Conservation (phyloP, 805 yeast species). For the Hanseniaspora guilliermondii region DNA sequence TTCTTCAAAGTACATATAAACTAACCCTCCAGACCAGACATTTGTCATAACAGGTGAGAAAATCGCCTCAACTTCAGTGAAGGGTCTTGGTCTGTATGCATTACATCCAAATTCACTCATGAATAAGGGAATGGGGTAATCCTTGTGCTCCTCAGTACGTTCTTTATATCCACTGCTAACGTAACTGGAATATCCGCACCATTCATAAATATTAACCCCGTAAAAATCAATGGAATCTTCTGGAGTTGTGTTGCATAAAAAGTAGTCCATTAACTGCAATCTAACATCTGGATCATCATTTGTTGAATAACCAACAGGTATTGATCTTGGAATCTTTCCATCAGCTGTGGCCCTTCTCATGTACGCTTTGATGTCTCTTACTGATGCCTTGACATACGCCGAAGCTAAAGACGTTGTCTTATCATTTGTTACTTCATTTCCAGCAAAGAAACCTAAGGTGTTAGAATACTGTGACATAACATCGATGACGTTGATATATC, state of each 20-base stretch:
- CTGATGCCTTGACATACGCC: slow-evolving; percentile 89
- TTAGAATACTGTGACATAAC: slow-evolving; percentile 63
- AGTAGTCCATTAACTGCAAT: slow-evolving; percentile 66
- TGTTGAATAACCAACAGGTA: slow-evolving; percentile 91
- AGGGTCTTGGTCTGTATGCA: slow-evolving; percentile 50
- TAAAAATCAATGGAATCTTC: slow-evolving; percentile 52
- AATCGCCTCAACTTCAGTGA: slow-evolving; percentile 56
- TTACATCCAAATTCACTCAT: slow-evolving; percentile 79
- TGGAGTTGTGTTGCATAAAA: slow-evolving; percentile 56
- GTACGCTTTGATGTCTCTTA: slow-evolving; percentile 76
- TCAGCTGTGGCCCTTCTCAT: slow-evolving; percentile 32
- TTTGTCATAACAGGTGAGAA: slow-evolving; percentile 57
- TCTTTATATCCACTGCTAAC: slow-evolving; percentile 51
- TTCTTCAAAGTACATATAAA: slow-evolving; percentile 72
- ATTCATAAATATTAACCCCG: slow-evolving; percentile 78
- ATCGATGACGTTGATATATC: slow-evolving; percentile 78
- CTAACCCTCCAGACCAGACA: slow-evolving; percentile 80
- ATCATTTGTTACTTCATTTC: slow-evolving; percentile 90
- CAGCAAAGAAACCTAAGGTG: slow-evolving; percentile 89
- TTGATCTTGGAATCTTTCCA: slow-evolving; percentile 44
- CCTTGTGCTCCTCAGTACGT: slow-evolving; percentile 48
- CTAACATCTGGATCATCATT: slow-evolving; percentile 80
- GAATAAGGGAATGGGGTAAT: slow-evolving; percentile 60
- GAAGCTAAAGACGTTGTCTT: slow-evolving; percentile 75
- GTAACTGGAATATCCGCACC: slow-evolving; percentile 66